Evolutionary conservation across 1,284 basidiomycete species (phyloP), one percentile per base, ranked within the genome.

Genomic region (Caloboletus inedulis): DNA sequence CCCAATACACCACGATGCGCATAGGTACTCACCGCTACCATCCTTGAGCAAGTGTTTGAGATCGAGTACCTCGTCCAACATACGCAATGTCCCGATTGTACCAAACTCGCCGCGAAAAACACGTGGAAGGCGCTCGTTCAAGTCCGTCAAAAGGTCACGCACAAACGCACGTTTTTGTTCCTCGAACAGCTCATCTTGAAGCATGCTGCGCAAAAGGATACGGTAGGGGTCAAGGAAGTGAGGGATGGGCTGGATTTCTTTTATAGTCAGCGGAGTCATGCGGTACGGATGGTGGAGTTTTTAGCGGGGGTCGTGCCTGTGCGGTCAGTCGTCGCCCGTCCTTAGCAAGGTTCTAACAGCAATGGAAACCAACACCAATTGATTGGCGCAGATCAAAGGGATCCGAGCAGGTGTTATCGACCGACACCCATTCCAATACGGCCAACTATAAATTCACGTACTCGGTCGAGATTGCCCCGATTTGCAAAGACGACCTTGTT

Each of bases 361-460:
- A 16, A 27, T 7, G 6, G 1, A 25, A 25, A 8, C 43, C 56
- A 6, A 56, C 36, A 2, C 13, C 12, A 12, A 31, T 27, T 3
- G 23, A 40, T 4, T 8, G 42, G 33, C 21, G 7, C 54, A 94
- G 92, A 63, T 85, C 87, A 52, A 98, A 97, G 74, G 76, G 89
- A 16, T 97, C 94, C 2, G 95, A 98, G 69, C 94, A 96, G 70
- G 79, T 99, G 18, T 83, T 99, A 47, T 96, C 94, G 16, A 80
- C 87, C 41, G 96, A 99, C 69, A 94, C 91, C 1, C 96, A 99
- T 71, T 85, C 88, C 37, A 85, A 84, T 59, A 97, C 94, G 1
- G 90, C 94, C 37, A 98, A 94, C 74, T 98, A 93, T 81, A 99
- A 98, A 74, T 96, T 93, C 72, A 95, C 94, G 4, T 99, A 95